Percentiles rank a stretch among this genome's conserved stretches.
Conservation (phyloP, 208 protist genomes). For the Acanthamoeba lenticulata region DNA sequence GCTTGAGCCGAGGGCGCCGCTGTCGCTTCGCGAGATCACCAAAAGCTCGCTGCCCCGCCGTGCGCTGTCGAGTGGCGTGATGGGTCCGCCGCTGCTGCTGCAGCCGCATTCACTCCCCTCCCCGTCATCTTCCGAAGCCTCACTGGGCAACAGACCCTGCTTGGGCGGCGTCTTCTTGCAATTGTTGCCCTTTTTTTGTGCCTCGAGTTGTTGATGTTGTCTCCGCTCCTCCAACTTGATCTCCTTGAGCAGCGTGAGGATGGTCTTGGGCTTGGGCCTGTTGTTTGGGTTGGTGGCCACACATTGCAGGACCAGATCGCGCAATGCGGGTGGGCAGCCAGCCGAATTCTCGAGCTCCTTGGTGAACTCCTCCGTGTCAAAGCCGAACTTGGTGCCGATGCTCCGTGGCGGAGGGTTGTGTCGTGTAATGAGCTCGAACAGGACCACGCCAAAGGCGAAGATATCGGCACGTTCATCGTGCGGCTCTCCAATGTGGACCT, state of each 20-base stretch:
- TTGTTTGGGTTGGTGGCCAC: slow-evolving; percentile 15
- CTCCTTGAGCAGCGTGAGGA: slow-evolving; percentile 42
- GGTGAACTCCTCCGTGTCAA: slow-evolving; percentile 3
- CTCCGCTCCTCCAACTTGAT: slow-evolving; percentile 15
- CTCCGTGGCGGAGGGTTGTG: neutral
- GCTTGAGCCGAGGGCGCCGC: neutral
- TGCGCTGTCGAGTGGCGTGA: neutral
- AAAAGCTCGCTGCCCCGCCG: neutral
- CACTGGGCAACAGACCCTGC: neutral
- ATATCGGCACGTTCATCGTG: slow-evolving; percentile 52
- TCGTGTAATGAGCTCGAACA: slow-evolving; percentile 38
- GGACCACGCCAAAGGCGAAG: slow-evolving; percentile 59
- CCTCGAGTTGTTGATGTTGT: neutral
- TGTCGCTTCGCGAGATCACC: neutral
- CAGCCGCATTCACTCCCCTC: neutral
- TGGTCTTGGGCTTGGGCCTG: neutral
- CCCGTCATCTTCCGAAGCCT: slow-evolving; percentile 4
- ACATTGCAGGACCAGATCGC: slow-evolving; percentile 5
- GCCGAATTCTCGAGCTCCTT: neutral
- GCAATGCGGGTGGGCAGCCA: neutral
- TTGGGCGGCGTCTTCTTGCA: neutral
- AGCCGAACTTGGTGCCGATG: slow-evolving; percentile 55
- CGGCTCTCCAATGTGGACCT: slow-evolving; percentile 7
- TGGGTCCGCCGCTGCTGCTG: neutral
- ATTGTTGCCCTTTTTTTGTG: too few relatives aligned